These are phyloP conservation scores for Chaetomium olivaceum DNA, from an alignment of 2,329 filamentous ascomycete genomes.

Conservation along the genomic window DNA sequence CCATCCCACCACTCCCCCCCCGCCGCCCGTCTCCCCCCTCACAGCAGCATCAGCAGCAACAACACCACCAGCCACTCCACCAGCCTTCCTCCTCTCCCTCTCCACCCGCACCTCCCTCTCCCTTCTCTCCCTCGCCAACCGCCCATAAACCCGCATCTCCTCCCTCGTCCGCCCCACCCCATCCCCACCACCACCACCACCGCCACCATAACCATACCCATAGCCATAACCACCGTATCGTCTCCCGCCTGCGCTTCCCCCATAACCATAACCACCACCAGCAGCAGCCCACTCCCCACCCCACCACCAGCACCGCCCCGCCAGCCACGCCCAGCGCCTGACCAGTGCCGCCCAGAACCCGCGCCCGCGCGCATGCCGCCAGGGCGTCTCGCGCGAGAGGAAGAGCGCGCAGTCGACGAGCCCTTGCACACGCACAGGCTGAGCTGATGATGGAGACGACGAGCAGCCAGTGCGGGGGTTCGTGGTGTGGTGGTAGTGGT, in stretches of 20 bases:
- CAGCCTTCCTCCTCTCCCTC: constrained; percentile 28
- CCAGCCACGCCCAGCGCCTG: constrained; percentile 26
- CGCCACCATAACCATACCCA: constrained; percentile 21
- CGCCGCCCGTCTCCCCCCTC: not conserved
- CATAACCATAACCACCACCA: constrained; percentile 29
- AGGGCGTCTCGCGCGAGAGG: constrained; percentile 68
- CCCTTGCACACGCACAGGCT: constrained; percentile 65
- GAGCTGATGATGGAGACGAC: constrained; percentile 57
- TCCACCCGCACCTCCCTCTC: constrained; percentile 47
- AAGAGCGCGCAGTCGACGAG: constrained; percentile 69
- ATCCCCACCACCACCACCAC: constrained; percentile 24
- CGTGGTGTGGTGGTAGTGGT: no score
- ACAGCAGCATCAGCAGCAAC: constrained; percentile 33
- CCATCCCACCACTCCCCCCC: constrained; percentile 44
- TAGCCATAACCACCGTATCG: no score
- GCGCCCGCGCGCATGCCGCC: constrained; percentile 53
- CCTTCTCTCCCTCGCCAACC: constrained; percentile 49
- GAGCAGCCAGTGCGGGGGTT: constrained; percentile 57
- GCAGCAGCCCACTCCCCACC: no score
- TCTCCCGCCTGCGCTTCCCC: no score
- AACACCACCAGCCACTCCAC: constrained; percentile 21
- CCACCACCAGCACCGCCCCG: constrained; percentile 16
- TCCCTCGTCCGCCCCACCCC: constrained; percentile 50
- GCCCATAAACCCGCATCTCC: constrained; percentile 54
- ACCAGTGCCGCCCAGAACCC: constrained; percentile 38